phyloP scores from a whole-genome alignment of 345 rosid species.

The Ailanthus altissimus region DNA sequence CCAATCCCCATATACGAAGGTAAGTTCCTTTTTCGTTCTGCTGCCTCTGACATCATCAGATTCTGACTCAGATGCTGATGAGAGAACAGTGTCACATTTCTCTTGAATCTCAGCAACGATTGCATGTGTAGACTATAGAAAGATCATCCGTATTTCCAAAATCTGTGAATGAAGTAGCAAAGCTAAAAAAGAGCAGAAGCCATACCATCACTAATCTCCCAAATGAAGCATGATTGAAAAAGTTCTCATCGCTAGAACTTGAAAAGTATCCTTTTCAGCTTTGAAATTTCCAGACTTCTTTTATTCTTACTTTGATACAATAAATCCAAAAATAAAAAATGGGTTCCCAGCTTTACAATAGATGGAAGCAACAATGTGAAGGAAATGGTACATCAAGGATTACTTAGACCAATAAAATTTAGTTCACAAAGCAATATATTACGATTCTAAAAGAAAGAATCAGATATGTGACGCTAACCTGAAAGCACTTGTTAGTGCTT shows the following conservation, averaged over 20 bases:
- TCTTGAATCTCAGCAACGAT: constrained; percentile 8
- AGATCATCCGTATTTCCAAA: neutral
- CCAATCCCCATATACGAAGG: constrained; percentile 31
- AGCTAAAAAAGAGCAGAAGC: neutral
- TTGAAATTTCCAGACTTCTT: neutral
- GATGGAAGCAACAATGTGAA: no score
- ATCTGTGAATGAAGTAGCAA: neutral
- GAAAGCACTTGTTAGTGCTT: no score
- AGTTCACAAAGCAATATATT: no score
- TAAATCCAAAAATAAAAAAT: neutral
- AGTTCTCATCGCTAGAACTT: neutral
- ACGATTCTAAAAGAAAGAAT: no score
- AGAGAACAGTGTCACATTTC: neutral
- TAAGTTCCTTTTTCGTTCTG: constrained; percentile 16
- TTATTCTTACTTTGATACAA: neutral
- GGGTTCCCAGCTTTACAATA: no score
- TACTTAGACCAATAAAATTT: no score
- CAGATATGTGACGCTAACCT: no score
- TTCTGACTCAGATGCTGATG: constrained; percentile 13
- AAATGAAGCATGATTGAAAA: neutral
- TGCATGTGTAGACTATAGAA: constrained; percentile 6
- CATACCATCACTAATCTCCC: neutral
- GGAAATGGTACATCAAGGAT: no score
- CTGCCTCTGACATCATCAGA: constrained; percentile 10
- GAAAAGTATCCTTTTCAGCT: neutral